phyloP scores from a whole-genome alignment of 225 moss, liverwort and hornwort species.

The Sphagnum contortum region DNA sequence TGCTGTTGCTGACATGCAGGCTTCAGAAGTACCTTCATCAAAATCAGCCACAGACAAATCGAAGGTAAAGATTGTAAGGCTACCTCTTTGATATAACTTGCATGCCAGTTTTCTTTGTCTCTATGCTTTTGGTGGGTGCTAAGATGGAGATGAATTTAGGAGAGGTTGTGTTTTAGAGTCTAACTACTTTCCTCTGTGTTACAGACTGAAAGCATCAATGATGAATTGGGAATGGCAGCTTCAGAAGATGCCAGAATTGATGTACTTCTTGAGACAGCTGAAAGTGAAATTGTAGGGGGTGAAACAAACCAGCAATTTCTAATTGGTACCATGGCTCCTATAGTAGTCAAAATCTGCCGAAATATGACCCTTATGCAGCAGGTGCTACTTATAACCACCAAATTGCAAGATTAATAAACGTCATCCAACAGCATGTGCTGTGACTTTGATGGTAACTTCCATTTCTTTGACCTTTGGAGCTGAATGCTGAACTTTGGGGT shows the following conservation, averaged over 20 bases:
- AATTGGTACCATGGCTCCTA: conserved; percentile 67
- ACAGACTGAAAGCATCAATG: conserved; percentile 75
- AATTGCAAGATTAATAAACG: no score
- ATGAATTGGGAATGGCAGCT: conserved; percentile 78
- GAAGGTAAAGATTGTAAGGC: conserved; percentile 25
- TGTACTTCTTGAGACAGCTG: conserved; percentile 54
- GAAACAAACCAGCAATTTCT: conserved; percentile 38
- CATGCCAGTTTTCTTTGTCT: neutral
- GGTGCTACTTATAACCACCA: conserved; percentile 22
- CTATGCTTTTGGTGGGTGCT: neutral
- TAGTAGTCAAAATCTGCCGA: conserved; percentile 70
- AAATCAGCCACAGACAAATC: neutral
- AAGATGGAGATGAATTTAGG: neutral
- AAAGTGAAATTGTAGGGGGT: conserved; percentile 62
- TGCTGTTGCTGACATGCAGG: conserved; percentile 44
- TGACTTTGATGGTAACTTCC: no score
- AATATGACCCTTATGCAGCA: conserved; percentile 68
- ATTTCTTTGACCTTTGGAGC: neutral
- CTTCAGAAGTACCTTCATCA: conserved; percentile 1
- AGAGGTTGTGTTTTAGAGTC: no score
- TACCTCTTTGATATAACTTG: no score
- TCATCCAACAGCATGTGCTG: no score
- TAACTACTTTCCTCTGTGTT: conserved; percentile 4
- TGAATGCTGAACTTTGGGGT: neutral
- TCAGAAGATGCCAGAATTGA: conserved; percentile 92